Evolutionary conservation across 495 filamentous ascomycete genomes (phyloP), one percentile per base, ranked within the genome.

Genomic region (Pyrenopolyporus hunteri): DNA sequence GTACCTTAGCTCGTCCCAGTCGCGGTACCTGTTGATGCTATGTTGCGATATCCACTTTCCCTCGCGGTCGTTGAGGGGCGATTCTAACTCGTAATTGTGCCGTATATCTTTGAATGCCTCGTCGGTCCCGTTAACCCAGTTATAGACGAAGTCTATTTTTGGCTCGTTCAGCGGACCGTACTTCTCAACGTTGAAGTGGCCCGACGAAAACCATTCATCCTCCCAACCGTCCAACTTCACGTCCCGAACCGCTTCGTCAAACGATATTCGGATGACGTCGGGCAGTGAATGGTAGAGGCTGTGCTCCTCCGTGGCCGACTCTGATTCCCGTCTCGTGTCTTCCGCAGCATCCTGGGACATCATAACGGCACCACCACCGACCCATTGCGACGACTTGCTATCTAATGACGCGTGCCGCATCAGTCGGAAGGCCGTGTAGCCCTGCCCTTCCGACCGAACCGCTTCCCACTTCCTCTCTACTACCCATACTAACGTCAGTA

Each of bases 61-160:
- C 37, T 74, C 67, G 4, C 44, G 28, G 51, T 78, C 76, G 51
- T 78, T 78, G 2, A 78, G 67, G 3, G 74, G 68, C 0, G 74
- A 76, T 13, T 76, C 66, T 11, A 73, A 20, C 52, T 78, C 76
- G 47, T 74, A 78, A 13, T 58, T 63, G 13, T 66, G 67, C 16
- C 73, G 74, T 28, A 69, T 70, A 13, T 71, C 64, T 9, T 59
- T 57, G 42, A 78, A 73, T 7, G 62, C 70, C 4, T 65, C 43
- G 7, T 78, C 74, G 13, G 74, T 75, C 6, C 76, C 76, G 48
- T 78, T 78, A 14, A 78, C 74, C 76, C 76, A 78, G 22, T 73
- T 74, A 45, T 78, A 78, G 13, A 78, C 70, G 42, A 78, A 78
- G 45, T 78, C 76, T 37, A 78, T 74, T 46, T 74, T 77, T 7